Percentiles rank a stretch among this genome's conserved stretches.
phyloP scores from a whole-genome alignment of 2,329 filamentous ascomycete genomes.

The Cladosporium sp. region DNA sequence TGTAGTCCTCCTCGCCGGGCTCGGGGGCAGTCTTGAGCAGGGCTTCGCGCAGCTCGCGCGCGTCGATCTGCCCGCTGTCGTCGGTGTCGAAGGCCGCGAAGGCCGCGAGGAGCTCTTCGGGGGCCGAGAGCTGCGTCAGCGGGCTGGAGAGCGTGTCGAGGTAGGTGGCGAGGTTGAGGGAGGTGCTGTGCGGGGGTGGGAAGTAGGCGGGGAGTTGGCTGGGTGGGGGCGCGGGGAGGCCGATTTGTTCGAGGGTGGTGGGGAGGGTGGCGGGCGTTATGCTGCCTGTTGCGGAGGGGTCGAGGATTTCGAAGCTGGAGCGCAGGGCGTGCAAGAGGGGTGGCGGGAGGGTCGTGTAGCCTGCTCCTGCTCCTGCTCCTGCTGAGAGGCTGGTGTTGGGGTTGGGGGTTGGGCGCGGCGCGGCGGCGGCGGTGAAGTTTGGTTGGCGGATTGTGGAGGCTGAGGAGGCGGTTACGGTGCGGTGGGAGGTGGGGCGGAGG shows the following conservation, averaged over 20 bases:
- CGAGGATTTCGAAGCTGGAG: slow-evolving; percentile 89
- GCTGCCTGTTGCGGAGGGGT: slow-evolving; percentile 77
- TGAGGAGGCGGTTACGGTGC: slow-evolving; percentile 32
- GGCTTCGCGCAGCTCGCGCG: slow-evolving; percentile 74
- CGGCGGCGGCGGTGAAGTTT: slow-evolving; percentile 13
- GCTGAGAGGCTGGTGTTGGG: not conserved
- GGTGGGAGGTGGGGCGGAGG: slow-evolving; percentile 31
- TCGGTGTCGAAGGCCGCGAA: slow-evolving; percentile 95
- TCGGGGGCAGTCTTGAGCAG: slow-evolving; percentile 77
- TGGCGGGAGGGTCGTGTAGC: slow-evolving; percentile 66
- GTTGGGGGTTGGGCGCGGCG: slow-evolving; percentile 5
- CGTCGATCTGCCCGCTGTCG: slow-evolving; percentile 86
- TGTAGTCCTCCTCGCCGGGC: slow-evolving; percentile 52
- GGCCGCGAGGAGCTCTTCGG: slow-evolving; percentile 75
- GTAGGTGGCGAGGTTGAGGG: slow-evolving; percentile 78
- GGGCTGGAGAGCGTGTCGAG: slow-evolving; percentile 73
- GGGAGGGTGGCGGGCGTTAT: slow-evolving; percentile 78
- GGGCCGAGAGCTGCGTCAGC: slow-evolving; percentile 67
- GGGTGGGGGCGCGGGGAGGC: slow-evolving; percentile 61
- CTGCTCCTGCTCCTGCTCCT: not conserved
- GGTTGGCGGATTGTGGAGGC: slow-evolving; percentile 19
- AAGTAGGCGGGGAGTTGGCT: slow-evolving; percentile 77
- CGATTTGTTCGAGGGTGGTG: slow-evolving; percentile 81
- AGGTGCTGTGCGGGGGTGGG: slow-evolving; percentile 57
- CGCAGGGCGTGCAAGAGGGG: slow-evolving; percentile 80